Evolutionary conservation across 441 rosid species (phyloP).

Genomic region (Populus tomentosa): DNA sequence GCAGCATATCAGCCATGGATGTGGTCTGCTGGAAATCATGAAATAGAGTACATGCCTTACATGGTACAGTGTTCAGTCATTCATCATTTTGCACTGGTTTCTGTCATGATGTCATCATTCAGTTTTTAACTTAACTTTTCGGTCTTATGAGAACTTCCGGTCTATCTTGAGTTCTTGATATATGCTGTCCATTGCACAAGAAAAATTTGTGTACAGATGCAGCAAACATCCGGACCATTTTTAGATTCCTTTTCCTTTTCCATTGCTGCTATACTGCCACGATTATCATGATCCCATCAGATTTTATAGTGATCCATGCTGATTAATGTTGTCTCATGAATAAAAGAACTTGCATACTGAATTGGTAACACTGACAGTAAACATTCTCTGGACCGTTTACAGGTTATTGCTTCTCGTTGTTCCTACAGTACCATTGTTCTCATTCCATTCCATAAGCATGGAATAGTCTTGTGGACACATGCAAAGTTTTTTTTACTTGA

Average conservation of each 20-base stretch:
- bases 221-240: neutral
- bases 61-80: constrained; percentile 31
- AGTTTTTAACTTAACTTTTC: neutral
- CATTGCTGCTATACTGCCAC: neutral
- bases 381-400: neutral
- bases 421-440: neutral
- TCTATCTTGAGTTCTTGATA: neutral
- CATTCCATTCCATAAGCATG: neutral
- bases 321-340: neutral
- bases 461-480: neutral
- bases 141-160: neutral
- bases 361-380: neutral
- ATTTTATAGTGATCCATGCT: neutral
- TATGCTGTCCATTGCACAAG: neutral
- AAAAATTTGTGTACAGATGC: neutral
- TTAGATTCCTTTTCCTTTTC: neutral
- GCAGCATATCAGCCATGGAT: constrained; percentile 61
- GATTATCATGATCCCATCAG: neutral
- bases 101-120: neutral
- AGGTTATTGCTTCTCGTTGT: neutral
- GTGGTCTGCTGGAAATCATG: constrained; percentile 65
- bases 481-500: neutral
- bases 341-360: neutral
- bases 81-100: neutral
- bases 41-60: constrained; percentile 62